Evolutionary conservation across 2,329 filamentous ascomycete species (phyloP).

Genomic region (Akanthomyces lecanii): DNA sequence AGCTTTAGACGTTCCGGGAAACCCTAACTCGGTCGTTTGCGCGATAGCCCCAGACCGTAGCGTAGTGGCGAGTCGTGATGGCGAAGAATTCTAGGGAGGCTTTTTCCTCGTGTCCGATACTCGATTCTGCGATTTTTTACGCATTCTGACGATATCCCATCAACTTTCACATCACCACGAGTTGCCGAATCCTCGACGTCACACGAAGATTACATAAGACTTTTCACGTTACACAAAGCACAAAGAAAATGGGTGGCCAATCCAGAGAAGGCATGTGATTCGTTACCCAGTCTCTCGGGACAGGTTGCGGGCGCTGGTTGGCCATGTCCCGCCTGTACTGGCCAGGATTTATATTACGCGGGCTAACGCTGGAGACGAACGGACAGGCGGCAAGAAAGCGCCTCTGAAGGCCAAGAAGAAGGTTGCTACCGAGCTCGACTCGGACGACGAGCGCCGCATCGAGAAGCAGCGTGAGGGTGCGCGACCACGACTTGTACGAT

Average conservation of each 20-base stretch:
- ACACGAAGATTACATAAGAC: slow-evolving; percentile 1
- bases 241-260: slow-evolving; percentile 59
- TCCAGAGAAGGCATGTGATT: slow-evolving; percentile 54
- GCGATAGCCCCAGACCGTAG: background rate
- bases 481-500: too few species aligned
- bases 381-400: slow-evolving; percentile 63
- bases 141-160: background rate
- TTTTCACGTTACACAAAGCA: slow-evolving; percentile 17
- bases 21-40: background rate
- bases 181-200: background rate
- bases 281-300: background rate
- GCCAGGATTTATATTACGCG: slow-evolving; percentile 12
- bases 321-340: background rate
- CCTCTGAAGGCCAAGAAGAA: background rate
- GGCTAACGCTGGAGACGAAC: background rate
- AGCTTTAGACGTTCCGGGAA: slow-evolving; percentile 1
- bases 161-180: background rate
- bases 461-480: too few species aligned
- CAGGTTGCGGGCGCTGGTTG: background rate
- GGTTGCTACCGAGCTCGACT: background rate
- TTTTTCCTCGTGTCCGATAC: background rate
- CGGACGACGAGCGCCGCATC: too few species aligned
- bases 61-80: background rate
- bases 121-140: background rate
- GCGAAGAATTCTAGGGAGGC: background rate